Percentiles rank a stretch among this genome's conserved stretches.
These are phyloP conservation scores for Melocanna baccifera DNA, from an alignment of 176 grass and related monocot genomes.

Conservation along the genomic window DNA sequence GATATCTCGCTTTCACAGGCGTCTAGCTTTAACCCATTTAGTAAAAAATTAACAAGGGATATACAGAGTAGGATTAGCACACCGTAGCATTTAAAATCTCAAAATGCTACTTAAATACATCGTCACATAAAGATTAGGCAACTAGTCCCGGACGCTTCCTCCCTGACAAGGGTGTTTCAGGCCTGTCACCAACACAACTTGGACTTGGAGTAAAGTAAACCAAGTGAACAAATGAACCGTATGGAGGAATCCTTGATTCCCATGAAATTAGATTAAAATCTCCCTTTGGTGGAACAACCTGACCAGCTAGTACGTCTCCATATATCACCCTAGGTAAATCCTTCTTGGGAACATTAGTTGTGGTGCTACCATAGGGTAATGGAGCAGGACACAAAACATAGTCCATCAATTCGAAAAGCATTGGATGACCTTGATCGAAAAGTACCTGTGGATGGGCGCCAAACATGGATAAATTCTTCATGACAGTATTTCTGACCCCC, in stretches of 20 bases:
- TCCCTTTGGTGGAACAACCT: not conserved
- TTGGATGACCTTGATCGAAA: not conserved
- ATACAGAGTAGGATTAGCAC: too few species aligned
- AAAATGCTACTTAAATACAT: too few species aligned
- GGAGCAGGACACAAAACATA: not conserved
- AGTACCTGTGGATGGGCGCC: not conserved
- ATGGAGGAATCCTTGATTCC: constrained; percentile 9
- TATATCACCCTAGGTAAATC: not conserved
- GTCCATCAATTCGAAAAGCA: not conserved
- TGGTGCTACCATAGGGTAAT: not conserved
- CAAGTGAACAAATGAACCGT: not conserved
- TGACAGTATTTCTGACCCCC: not conserved
- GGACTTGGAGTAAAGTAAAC: too few species aligned
- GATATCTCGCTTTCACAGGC: too few species aligned
- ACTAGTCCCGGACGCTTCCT: too few species aligned
- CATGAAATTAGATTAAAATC: not conserved
- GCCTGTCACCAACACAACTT: too few species aligned
- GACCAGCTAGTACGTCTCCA: not conserved
- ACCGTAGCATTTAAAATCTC: too few species aligned
- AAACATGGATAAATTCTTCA: not conserved
- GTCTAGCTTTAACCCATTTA: too few species aligned
- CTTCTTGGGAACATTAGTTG: not conserved
- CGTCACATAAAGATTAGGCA: too few species aligned
- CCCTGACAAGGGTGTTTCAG: too few species aligned
- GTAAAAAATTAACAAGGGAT: too few species aligned